Conservation (phyloP, 2,329 filamentous ascomycete genomes). For the Colletotrichum eremochloae region DNA sequence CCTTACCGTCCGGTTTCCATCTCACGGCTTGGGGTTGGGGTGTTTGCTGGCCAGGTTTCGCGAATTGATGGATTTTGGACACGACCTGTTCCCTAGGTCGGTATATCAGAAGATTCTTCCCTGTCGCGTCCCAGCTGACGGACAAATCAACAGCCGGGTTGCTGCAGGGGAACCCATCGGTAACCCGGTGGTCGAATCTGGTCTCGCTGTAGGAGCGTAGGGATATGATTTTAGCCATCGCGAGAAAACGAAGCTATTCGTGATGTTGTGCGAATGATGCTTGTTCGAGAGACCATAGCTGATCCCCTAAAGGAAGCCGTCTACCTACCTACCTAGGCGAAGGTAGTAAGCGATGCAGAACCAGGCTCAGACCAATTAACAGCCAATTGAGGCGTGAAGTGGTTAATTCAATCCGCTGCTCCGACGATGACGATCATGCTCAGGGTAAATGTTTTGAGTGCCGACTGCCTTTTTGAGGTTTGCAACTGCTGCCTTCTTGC, state of each 20-base stretch:
- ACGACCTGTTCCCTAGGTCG: constrained; percentile 80
- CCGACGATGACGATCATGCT: background rate
- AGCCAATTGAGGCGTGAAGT: background rate
- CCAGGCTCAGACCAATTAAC: too few species aligned
- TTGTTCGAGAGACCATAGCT: constrained; percentile 26
- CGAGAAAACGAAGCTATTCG: constrained; percentile 36
- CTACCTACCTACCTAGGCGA: background rate
- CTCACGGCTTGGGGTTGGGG: constrained; percentile 63
- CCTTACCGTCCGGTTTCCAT: constrained; percentile 78
- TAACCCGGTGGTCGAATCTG: constrained; percentile 67
- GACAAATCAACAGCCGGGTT: constrained; percentile 89
- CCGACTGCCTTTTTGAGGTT: constrained; percentile 21
- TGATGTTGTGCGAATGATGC: constrained; percentile 9
- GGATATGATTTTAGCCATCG: constrained; percentile 48
- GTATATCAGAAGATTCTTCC: constrained; percentile 80
- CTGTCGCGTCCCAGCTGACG: constrained; percentile 75
- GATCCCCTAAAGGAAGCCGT: background rate
- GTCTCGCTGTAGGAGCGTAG: constrained; percentile 69
- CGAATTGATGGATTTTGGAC: constrained; percentile 63
- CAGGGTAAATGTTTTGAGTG: background rate
- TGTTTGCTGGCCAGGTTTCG: constrained; percentile 55
- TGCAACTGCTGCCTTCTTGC: background rate
- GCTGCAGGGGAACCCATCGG: constrained; percentile 74
- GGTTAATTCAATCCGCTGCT: background rate
- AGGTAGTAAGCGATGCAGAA: background rate